A percentile compares a stretch with the other conserved stretches of the same genome.
These are phyloP conservation scores for Drechmeria coniospora DNA, from an alignment of 2,329 filamentous ascomycete genomes.

Conservation along the genomic window DNA sequence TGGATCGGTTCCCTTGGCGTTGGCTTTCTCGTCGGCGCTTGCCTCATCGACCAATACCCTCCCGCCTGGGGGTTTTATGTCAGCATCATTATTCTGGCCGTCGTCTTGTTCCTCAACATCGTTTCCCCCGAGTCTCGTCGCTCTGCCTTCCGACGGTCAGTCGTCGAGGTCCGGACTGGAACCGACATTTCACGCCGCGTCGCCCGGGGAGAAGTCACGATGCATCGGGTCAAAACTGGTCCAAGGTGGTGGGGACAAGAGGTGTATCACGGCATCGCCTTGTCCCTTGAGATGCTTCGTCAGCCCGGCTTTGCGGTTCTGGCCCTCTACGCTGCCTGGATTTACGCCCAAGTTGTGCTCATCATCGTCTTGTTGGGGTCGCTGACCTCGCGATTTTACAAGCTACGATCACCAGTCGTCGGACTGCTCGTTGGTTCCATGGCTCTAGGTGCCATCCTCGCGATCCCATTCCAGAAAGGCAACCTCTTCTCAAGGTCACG, in stretches of 20 bases:
- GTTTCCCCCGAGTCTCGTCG: conserved; percentile 57
- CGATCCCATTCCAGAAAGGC: conserved; percentile 60
- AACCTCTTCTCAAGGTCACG: conserved; percentile 52
- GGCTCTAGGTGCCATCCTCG: conserved; percentile 51
- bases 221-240: conserved; percentile 57
- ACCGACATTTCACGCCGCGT: conserved; percentile 40
- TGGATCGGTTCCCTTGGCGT: conserved; percentile 56
- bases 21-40: conserved; percentile 57
- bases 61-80: conserved; percentile 67
- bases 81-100: conserved; percentile 49
- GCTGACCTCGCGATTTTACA: conserved; percentile 54
- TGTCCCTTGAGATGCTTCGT: conserved; percentile 54
- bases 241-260: conserved; percentile 68
- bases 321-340: conserved; percentile 61
- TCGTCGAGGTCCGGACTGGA: conserved; percentile 45
- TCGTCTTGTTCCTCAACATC: conserved; percentile 53
- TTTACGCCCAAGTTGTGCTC: conserved; percentile 61
- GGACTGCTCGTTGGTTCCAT: conserved; percentile 51
- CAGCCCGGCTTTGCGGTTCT: conserved; percentile 62
- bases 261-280: conserved; percentile 50
- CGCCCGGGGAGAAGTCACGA: conserved; percentile 58
- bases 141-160: conserved; percentile 51
- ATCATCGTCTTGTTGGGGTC: conserved; percentile 59
- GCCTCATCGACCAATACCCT: conserved; percentile 46
- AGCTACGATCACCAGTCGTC: conserved; percentile 45